Base-by-base conservation (phyloP, 164 flowering plant species). In the Vitis labrusca region DNA sequence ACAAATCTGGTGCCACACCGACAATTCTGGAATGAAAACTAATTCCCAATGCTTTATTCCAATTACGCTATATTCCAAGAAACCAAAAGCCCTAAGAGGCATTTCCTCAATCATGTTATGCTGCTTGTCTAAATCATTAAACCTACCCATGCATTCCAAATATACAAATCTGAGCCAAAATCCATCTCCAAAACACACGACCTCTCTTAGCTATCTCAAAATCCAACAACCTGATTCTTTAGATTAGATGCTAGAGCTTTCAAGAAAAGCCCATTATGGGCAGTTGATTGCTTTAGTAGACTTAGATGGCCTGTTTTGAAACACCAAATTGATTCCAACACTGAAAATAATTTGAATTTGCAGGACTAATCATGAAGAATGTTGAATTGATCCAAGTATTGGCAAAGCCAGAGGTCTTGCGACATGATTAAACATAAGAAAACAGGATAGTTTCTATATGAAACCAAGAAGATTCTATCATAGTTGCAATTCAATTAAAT, bases 91-190 rank as follows among this genome's bases (percentile, higher is more conserved):
- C 65, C 78, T 82, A 0, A 55, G 48, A 59, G 77, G 74, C 84
- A 85, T 85, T 77, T 52, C 73, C 58, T 81, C 86, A 71, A 87
- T 85, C 78, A 83, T 75, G 3, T 68, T 16, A 2, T 70, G 78
- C 12, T 87, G 87, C 65, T 66, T 66, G 17, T 27, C 73, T 64
- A 81, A 19, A 51, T 67, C 63, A 58, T 77, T 69, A 30, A 77
- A 58, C 27, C 80, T 69, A 84, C 74, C 66, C 85, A 55, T 15
- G 91, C 78, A 63, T 85, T 87, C 7, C 79, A 76, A 14, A 85
- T 72, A 80, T 80, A 87, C 71, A 85, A 75, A 78, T 84, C 87
- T 2, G 84, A 79, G 7, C 59, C 77, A 63, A 82, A 82, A 60
- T 85, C 86, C 81, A 82, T 53, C 27, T 78, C 77, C 69, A 76